Evolutionary conservation across 805 yeast species (phyloP), one percentile per base, ranked within the genome.

Genomic region (Saccharomycopsis babjevae): DNA sequence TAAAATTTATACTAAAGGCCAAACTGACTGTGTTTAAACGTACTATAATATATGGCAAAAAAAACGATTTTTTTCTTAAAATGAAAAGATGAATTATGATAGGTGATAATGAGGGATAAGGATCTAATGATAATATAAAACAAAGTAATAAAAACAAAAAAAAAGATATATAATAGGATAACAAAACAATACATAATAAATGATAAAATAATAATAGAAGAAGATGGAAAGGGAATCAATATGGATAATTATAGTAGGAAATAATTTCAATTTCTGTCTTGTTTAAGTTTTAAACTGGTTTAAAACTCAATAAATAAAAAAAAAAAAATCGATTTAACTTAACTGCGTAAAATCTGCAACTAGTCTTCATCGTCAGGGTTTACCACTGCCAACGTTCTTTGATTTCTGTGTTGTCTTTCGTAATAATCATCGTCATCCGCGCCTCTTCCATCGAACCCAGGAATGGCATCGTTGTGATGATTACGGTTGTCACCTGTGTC

Each of bases 331-430:
- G n/a, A n/a, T n/a, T n/a, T n/a, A n/a, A n/a, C n/a, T n/a, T n/a
- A 32, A 32, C 10, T 10, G 10, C 8, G 36, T 10, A 32, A 40
- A 40, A 28, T 25, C n/a, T 25, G 13, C n/a, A 20, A 56, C 36
- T 42, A 61, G 22, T 62, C n/a, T n/a, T n/a, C 59, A 10, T 57
- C 54, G 22, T 62, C 64, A 18, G 64, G 64, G 42, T 62, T 62
- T 5, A 59, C 62, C 25, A 62, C 64, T 3, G 64, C 61, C 38
- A 62, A 54, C 18, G 56, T 59, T 43, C 59, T 56, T 34, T 60
- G 46, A 7, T 50, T 50, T 16, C 20, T 30, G 11, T 32, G 39
- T 2, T 46, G 39, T 28, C 56, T 50, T 22, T 52, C 56, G 39
- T 60, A 60, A 39, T 56, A 39, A 46, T 54, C 57, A 32, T 56